These are phyloP conservation scores for Carex arenaria DNA, from an alignment of 202 grass and related monocot genomes.

Conservation along the genomic window DNA sequence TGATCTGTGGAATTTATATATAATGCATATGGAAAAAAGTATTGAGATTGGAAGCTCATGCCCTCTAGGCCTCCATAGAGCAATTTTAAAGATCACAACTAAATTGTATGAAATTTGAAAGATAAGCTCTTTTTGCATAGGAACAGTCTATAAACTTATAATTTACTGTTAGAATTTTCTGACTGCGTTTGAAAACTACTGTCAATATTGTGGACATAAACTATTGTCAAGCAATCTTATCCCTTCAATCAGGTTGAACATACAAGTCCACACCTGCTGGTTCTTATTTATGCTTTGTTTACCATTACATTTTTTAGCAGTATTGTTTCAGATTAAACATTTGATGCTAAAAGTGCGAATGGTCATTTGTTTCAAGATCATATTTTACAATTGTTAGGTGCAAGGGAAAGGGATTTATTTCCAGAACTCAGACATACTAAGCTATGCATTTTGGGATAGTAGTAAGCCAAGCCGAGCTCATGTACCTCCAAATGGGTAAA, in stretches of 20 bases:
- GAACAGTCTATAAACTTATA: background rate
- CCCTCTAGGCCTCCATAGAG: background rate
- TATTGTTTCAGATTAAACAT: background rate
- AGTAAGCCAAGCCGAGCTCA: constrained; percentile 58
- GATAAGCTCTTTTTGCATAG: background rate
- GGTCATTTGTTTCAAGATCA: background rate
- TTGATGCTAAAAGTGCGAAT: background rate
- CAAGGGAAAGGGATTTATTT: constrained; percentile 85
- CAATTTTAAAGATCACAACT: background rate
- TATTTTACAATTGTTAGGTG: constrained; percentile 41
- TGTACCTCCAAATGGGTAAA: constrained; percentile 50
- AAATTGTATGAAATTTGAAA: background rate
- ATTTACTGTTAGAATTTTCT: background rate
- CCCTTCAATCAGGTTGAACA: background rate
- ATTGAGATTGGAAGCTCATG: background rate
- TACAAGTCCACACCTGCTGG: background rate
- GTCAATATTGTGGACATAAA: background rate
- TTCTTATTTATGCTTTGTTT: background rate
- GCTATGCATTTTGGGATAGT: constrained; percentile 71
- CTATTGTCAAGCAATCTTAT: background rate
- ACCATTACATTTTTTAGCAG: background rate
- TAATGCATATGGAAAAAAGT: background rate
- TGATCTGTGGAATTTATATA: background rate
- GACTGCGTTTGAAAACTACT: background rate
- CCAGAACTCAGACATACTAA: constrained; percentile 75